Evolutionary conservation across 1,284 basidiomycete genomes (phyloP).

Genomic region (Caloboletus inedulis): DNA sequence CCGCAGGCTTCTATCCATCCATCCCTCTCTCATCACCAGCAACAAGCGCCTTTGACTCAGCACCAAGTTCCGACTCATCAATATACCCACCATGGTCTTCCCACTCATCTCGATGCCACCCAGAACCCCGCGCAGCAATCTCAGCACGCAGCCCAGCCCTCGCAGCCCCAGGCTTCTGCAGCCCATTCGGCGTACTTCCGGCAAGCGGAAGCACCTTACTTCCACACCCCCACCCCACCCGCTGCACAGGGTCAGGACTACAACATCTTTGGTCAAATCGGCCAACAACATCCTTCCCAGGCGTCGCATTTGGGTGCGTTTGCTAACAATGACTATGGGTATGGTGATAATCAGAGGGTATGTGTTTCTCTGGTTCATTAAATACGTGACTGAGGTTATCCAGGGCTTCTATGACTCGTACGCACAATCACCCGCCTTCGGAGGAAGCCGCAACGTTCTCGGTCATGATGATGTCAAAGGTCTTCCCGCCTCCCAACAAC

Average conservation of each 20-base stretch:
- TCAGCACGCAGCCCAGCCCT: slow-evolving; percentile 30
- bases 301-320: slow-evolving; percentile 59
- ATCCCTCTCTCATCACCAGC: slow-evolving; percentile 34
- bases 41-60: slow-evolving; percentile 33
- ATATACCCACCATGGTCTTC: slow-evolving; percentile 60
- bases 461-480: slow-evolving; percentile 72
- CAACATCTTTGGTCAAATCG: slow-evolving; percentile 63
- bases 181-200: slow-evolving; percentile 56
- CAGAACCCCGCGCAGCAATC: slow-evolving; percentile 42
- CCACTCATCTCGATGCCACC: slow-evolving; percentile 58
- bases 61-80: slow-evolving; percentile 49
- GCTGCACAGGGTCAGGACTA: slow-evolving; percentile 66
- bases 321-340: slow-evolving; percentile 59
- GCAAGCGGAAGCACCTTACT: slow-evolving; percentile 64
- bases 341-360: slow-evolving; percentile 63
- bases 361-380: slow-evolving; percentile 5
- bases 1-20: slow-evolving; percentile 33
- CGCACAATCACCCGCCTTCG: slow-evolving; percentile 55
- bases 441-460: slow-evolving; percentile 56
- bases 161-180: slow-evolving; percentile 33
- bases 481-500: slow-evolving; percentile 56
- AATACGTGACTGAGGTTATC: slow-evolving; percentile 16
- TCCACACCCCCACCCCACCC: slow-evolving; percentile 72
- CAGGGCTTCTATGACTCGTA: slow-evolving; percentile 76
- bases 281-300: slow-evolving; percentile 46